Evolutionary conservation across 192 early-diverging fungal species (phyloP), one percentile per base, ranked within the genome.

Genomic region (Rhizophagus clarus): DNA sequence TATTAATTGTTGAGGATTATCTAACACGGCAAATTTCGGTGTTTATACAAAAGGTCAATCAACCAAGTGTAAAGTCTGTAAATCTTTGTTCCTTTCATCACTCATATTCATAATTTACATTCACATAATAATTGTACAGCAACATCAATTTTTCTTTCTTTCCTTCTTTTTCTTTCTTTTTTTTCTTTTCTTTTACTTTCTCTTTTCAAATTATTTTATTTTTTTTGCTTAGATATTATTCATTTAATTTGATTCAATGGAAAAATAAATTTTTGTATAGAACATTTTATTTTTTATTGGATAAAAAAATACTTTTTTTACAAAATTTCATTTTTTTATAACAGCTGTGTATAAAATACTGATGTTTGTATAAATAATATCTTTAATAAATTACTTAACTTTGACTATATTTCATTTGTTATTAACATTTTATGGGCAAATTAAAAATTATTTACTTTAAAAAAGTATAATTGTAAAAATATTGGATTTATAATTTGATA

Each of bases 11-110:
- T 56, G 51, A 56, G 51, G 51, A 56, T 56, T 56, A 40, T 32
- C 20, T 62, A 37, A 37, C 20, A 40, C 24, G 14, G 31, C 11
- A 51, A 40, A 40, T 70, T 28, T 79, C 56, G 34, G 15, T 79
- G 28, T 61, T 63, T 80, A 12, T 72, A 29, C n/a, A 61, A 47
- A 61, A 83, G 82, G 76, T 84, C 83, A 15, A 84, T 84, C 42
- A 82, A 84, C 34, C 83, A 84, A 79, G 81, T 84, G 29, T 84
- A 84, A 64, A 72, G 40, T 75, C 32, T 73, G 45, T 73, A 66
- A n/a, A 72, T 63, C 61, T 62, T 72, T 73, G 69, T 63, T 45
- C 49, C 47, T 17, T 66, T 69, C 60, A 67, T 62, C 26, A 64
- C 42, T 62, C 45, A 31, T 22, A 63, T 31, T 66, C 40, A 74